Percentiles rank a stretch among this genome's conserved stretches.
phyloP scores from a whole-genome alignment of 345 rosid genomes.

The thale cress (Arabidopsis thaliana) region DNA sequence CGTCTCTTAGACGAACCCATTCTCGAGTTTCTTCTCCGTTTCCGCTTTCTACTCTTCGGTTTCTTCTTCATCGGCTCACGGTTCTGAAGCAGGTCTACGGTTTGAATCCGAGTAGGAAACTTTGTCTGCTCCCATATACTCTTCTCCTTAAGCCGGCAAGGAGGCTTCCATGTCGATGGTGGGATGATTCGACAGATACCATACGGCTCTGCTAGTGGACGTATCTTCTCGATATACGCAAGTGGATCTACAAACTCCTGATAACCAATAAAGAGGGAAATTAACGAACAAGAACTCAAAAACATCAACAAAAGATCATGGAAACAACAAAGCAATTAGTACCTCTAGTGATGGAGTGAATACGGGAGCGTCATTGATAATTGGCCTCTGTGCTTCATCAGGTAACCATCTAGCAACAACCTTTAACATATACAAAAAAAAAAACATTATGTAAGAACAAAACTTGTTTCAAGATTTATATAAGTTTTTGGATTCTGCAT shows the following conservation, averaged over 20 bases:
- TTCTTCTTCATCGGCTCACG: conserved; percentile 93
- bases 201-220: conserved; percentile 69
- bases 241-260: conserved; percentile 96
- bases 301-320: conserved; percentile 7
- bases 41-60: conserved; percentile 70
- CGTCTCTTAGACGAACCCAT: conserved; percentile 61
- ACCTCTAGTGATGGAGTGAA: conserved; percentile 87
- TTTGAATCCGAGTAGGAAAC: conserved; percentile 88
- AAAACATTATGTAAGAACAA: conserved; percentile 23
- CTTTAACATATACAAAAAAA: conserved; percentile 54
- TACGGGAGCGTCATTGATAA: conserved; percentile 79
- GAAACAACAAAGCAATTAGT: conserved; percentile 28
- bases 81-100: conserved; percentile 88
- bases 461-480: background rate
- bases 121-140: conserved; percentile 69
- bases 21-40: conserved; percentile 69
- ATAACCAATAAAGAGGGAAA: background rate
- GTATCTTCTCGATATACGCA: conserved; percentile 85
- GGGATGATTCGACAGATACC: conserved; percentile 97
- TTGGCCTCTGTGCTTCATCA: conserved; percentile 71
- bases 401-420: conserved; percentile 80
- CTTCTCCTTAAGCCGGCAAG: conserved; percentile 75
- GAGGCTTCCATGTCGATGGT: conserved; percentile 85
- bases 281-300: conserved; percentile 23
- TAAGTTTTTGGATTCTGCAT: background rate